Percentiles rank a stretch among this genome's conserved stretches.
phyloP scores from a whole-genome alignment of 2,329 filamentous ascomycete species.

The Hypoxylon sp. region DNA sequence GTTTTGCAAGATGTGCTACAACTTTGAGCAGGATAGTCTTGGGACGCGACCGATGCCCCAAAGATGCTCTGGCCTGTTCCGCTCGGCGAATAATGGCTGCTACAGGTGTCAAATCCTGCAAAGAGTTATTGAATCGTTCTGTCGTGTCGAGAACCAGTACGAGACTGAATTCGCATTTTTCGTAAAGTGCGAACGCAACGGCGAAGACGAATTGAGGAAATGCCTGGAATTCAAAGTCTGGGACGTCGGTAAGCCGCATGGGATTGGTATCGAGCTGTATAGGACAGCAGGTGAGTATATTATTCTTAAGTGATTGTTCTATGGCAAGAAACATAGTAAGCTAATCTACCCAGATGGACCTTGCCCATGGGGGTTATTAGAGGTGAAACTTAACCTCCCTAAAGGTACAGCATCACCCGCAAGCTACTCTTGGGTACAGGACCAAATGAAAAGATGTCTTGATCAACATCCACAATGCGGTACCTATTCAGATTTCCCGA shows the following conservation, averaged over 20 bases:
- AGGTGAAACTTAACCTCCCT: background rate
- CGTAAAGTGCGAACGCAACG: background rate
- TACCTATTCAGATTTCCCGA: background rate
- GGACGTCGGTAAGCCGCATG: background rate
- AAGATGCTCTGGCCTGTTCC: background rate
- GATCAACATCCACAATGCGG: background rate
- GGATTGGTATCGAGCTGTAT: background rate
- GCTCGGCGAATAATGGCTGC: background rate
- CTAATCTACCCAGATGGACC: background rate
- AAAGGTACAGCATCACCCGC: background rate
- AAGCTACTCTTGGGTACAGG: background rate
- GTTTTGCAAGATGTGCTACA: constrained; percentile 1
- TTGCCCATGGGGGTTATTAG: background rate
- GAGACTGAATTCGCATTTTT: background rate
- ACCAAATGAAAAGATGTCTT: background rate
- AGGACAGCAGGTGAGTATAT: background rate
- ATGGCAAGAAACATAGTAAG: background rate
- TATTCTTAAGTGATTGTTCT: background rate
- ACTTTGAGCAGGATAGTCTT: background rate
- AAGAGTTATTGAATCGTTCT: background rate
- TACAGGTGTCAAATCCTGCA: background rate
- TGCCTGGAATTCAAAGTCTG: background rate
- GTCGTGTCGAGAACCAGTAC: background rate
- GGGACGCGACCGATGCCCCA: background rate
- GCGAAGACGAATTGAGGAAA: background rate